Base-by-base conservation (phyloP, 257 asterid species). In the Nyctanthes arbortristis region DNA sequence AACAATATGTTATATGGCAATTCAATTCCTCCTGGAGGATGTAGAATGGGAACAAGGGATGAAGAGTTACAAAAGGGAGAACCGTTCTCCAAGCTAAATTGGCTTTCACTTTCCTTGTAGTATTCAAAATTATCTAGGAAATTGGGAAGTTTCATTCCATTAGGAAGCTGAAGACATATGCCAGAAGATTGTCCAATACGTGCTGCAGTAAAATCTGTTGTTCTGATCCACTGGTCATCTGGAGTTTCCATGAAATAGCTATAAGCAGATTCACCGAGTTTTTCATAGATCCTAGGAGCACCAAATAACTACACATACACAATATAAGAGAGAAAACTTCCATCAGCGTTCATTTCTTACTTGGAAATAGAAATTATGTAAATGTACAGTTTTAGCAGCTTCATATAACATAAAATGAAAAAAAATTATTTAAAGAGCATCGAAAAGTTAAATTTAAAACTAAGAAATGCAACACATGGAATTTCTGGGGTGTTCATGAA, bases 181-280 rank as follows among this genome's bases (percentile, higher is more conserved):
- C 96, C 87, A 20, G 99, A 91, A 60, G 99, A 86, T 63, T 89
- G 96, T 47, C 99, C 99, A 14, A 91, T 87, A 63, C 76, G 72
- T 11, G 80, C 79, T 40, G 72, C 63, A 43, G 97, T 79, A 62
- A 89, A 93, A 67, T 93, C 97, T 6, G 92, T 84, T 9, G 99
- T 91, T 74, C 99, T 84, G 20, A 89, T 78, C 96, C 97, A 93
- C 72, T 87, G 96, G 28, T 91, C 97, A 60, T 91, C 96, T 24
- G 78, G 87, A 55, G 84, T 66, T 34, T 84, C 85, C 76, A 0
- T 16, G 45, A 0, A 85, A 70, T 20, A 93, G 81, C 83, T 65
- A 52, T 40, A 71, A 4, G 14, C 1, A 8, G 89, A 80, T 13
- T 9, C 71, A 5, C 18, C 56, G 16, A 72, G 69, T 79, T 77